Conservation (phyloP, 495 filamentous ascomycete genomes). For the Thermochaetoides thermophila region DNA sequence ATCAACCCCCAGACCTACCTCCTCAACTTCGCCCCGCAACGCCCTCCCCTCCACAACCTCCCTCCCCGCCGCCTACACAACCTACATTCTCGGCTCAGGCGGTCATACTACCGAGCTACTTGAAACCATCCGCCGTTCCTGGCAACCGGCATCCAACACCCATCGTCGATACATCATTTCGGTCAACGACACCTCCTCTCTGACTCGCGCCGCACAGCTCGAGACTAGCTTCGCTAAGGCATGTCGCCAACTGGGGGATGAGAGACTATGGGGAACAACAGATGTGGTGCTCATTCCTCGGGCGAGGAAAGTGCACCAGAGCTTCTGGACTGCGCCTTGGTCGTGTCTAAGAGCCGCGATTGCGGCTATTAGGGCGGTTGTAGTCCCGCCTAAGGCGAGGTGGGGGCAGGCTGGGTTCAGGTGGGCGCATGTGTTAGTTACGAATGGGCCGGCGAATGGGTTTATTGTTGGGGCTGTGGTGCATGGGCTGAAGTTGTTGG, state of each 20-base stretch:
- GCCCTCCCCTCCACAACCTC: conserved; percentile 11
- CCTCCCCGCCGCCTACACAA: conserved; percentile 44
- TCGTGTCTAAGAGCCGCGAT: conserved; percentile 34
- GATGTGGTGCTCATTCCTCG: conserved; percentile 50
- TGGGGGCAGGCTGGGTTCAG: no score
- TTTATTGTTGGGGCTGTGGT: conserved; percentile 63
- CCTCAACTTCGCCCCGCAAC: no score
- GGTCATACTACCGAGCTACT: conserved; percentile 95
- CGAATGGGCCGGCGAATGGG: conserved; percentile 79
- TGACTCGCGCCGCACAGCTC: conserved; percentile 18
- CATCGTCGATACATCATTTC: conserved; percentile 74
- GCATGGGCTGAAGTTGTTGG: conserved; percentile 48
- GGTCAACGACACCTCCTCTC: conserved; percentile 59
- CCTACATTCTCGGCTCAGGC: conserved; percentile 79
- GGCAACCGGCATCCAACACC: conserved; percentile 30
- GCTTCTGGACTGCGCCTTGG: conserved; percentile 49
- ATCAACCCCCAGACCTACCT: no score
- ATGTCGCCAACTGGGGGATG: conserved; percentile 10
- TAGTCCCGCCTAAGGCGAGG: no score
- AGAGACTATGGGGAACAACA: conserved; percentile 24
- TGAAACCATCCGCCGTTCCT: conserved; percentile 46
- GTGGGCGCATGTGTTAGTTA: conserved; percentile 50
- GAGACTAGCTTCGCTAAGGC: conserved; percentile 19
- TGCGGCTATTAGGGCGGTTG: no score
- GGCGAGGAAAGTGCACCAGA: conserved; percentile 65